Evolutionary conservation across 768 basidiomycete genomes (phyloP), one percentile per base, ranked within the genome.

Genomic region (Amanita molliuscula): DNA sequence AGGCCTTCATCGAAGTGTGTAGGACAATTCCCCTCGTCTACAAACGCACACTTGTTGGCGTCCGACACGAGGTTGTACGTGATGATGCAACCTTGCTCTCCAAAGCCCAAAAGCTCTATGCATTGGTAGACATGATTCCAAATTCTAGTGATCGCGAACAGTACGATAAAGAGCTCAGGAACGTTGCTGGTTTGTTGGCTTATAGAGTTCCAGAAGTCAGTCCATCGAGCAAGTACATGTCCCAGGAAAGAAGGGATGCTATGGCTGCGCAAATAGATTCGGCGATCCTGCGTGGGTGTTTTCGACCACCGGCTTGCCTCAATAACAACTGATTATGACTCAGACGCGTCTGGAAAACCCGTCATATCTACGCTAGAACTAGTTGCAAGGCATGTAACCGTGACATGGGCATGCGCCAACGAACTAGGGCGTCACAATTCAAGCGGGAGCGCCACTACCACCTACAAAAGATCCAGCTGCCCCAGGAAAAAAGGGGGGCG

Each of bases 221-320:
- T 57, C 76, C 84, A 0, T 73, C 92, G 58, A 70, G 77, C 13
- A 80, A 75, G 49, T 97, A 94, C 65, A 64, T 96, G 53, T 75
- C 76, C 33, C 82, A 84, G 62, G 79, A 78, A 47, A 71, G 93
- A 59, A 77, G 93, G 52, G 84, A 88, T 55, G 79, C 77, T 4
- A 77, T 96, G 18, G 92, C 92, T 4, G 86, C 90, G 51, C 88
- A 93, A 66, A 82, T 98, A 36, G 87, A 94, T 55, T 74, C 78
- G 38, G 93, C 92, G 13, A 86, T 96, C 42, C 65, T 96, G 10
- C 70, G 93, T 93, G 57, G 61, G 88, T 73, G 20, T 35, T 45
- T 34, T 16, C 11, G 6, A 26, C 43, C 31, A 20, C 10, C 10
- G 20, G 35, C 4, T 8, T 37, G 31, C 44, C 33, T 37, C 21